Conservation (phyloP, 352 stramenopile species). For the Pythium phragmiticola region DNA sequence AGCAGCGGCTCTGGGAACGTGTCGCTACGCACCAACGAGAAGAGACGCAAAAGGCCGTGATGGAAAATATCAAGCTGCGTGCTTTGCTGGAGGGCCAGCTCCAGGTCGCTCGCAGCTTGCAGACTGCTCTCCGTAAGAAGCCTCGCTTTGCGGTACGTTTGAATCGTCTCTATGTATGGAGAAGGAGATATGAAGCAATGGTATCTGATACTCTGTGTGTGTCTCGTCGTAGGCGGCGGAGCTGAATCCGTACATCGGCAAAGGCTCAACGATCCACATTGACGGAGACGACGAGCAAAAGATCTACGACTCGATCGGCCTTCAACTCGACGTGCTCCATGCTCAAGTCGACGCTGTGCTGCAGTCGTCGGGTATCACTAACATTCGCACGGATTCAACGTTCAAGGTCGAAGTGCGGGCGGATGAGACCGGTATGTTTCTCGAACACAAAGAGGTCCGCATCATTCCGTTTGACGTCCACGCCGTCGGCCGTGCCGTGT, state of each 20-base stretch:
- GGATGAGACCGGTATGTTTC: slow-evolving; percentile 37
- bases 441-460: slow-evolving; percentile 34
- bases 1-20: slow-evolving; percentile 44
- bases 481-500: slow-evolving; percentile 37
- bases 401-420: slow-evolving; percentile 31
- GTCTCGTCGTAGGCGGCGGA: slow-evolving; percentile 11
- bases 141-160: slow-evolving; percentile 20
- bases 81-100: slow-evolving; percentile 34
- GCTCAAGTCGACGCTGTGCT: slow-evolving; percentile 38
- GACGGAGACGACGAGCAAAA: slow-evolving; percentile 19
- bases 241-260: slow-evolving; percentile 23
- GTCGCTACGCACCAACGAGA: slow-evolving; percentile 68
- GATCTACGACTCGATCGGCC: slow-evolving; percentile 25
- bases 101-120: slow-evolving; percentile 25
- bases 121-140: slow-evolving; percentile 26
- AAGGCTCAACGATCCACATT: slow-evolving; percentile 21
- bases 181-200: too few relatives aligned
- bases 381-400: slow-evolving; percentile 21
- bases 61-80: slow-evolving; percentile 51
- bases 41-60: slow-evolving; percentile 64
- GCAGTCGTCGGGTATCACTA: slow-evolving; percentile 16
- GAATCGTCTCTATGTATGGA: too few relatives aligned
- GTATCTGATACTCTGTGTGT: background rate
- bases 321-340: slow-evolving; percentile 38
- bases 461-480: slow-evolving; percentile 35